These are phyloP conservation scores for Peterozyma toletana DNA, from an alignment of 805 yeast genomes.

Conservation along the genomic window DNA sequence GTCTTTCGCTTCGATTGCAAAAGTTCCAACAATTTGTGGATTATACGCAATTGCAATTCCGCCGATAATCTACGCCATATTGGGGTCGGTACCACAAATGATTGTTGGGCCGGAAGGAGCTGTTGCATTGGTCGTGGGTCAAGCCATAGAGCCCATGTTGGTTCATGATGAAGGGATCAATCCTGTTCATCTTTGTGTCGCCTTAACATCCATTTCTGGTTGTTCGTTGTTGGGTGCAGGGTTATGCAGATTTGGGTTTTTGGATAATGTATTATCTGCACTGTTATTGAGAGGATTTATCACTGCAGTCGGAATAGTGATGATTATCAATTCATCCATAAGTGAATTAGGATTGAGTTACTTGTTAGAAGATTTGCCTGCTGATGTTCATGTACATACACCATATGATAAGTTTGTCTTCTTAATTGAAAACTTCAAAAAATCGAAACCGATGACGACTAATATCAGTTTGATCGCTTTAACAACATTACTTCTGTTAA, in stretches of 20 bases:
- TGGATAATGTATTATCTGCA: conserved; percentile 73
- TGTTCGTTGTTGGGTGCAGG: conserved; percentile 67
- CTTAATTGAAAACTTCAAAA: conserved; percentile 36
- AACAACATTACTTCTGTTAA: conserved; percentile 30
- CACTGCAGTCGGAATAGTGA: conserved; percentile 77
- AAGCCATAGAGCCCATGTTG: conserved; percentile 53
- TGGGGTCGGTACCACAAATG: conserved; percentile 86
- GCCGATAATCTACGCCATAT: conserved; percentile 66
- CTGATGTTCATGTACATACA: conserved; percentile 49
- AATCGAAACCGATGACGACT: conserved; percentile 54
- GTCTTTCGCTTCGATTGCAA: conserved; percentile 79
- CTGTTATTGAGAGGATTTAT: conserved; percentile 77
- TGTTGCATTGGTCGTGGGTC: conserved; percentile 76
- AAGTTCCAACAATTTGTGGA: conserved; percentile 77
- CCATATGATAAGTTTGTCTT: conserved; percentile 65
- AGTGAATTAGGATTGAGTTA: conserved; percentile 63
- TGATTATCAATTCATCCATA: conserved; percentile 70
- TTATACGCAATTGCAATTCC: conserved; percentile 70
- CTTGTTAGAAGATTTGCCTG: conserved; percentile 35
- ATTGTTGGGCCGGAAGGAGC: conserved; percentile 93
- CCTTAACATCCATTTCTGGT: conserved; percentile 73
- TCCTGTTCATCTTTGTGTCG: conserved; percentile 53
- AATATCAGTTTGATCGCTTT: conserved; percentile 52
- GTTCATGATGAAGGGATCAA: conserved; percentile 31
- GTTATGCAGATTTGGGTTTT: conserved; percentile 74